Evolutionary conservation across 257 asterid species (phyloP), one percentile per base, ranked within the genome.

Genomic region (Primulina huaijiensis): DNA sequence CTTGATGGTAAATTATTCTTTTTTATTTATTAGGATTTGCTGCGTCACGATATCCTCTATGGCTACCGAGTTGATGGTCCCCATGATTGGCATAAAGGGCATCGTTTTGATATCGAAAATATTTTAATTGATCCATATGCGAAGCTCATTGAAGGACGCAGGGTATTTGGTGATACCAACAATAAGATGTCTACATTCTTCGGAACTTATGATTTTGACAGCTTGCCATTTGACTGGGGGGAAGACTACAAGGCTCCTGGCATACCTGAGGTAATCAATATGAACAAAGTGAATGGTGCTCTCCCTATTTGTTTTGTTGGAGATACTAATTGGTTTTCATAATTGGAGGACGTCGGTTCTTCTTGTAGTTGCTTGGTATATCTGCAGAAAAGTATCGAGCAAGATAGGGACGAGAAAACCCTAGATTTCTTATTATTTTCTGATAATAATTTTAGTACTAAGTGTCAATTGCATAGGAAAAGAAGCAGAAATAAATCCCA

Each of bases 181-280:
- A 56, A 80, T 78, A 90, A 80, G 83, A 82, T 79, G 79, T 82
- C 89, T 35, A 81, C 76, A 23, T 91, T 78, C 84, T 79, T 83
- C 60, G 97, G 96, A 72, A 87, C 92, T 30, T 93, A 82, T 72
- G 96, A 93, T 81, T 81, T 93, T 65, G 88, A 86, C 76, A 66
- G 87, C 84, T 74, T 75, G 80, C 89, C 96, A 67, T 93, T 93
- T 66, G 86, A 90, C 77, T 93, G 99, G 99, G 97, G 99, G 67
- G 87, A 85, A 68, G 77, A 81, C 75, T 93, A 93, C 81, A 82
- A 83, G 82, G 84, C 83, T 80, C 99, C 99, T 74, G 81, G 86
- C 76, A 85, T 90, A 73, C 91, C 87, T 57, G 97, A 89, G 97
- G 99, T 93, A 85, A 75, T 75, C 74, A 62, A 79, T 52, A 65